phyloP scores from a whole-genome alignment of 2,329 filamentous ascomycete species.

The Clonostachys chloroleuca region DNA sequence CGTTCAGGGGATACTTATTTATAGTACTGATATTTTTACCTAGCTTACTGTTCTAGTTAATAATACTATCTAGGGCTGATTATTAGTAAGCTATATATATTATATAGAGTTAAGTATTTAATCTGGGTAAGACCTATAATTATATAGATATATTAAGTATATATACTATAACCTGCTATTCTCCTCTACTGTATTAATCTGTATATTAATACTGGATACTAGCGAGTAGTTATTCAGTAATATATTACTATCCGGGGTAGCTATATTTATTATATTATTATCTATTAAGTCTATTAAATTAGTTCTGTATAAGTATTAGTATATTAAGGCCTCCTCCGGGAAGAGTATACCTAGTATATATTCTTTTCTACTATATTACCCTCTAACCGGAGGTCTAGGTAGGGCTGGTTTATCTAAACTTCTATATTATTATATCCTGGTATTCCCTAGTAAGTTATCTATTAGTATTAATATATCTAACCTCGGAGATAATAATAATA shows the following conservation, averaged over 20 bases:
- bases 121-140: neutral
- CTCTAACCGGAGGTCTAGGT: neutral
- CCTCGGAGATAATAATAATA: neutral
- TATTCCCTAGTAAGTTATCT: neutral
- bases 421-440: neutral
- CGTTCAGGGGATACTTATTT: too few relatives aligned
- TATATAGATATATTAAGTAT: neutral
- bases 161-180: neutral
- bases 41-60: too few relatives aligned
- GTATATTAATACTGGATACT: neutral
- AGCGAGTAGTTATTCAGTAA: neutral
- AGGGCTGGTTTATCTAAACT: too few relatives aligned
- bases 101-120: too few relatives aligned
- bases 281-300: neutral
- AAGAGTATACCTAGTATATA: neutral
- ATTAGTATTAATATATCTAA: neutral
- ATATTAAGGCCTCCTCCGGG: neutral
- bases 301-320: neutral
- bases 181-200: neutral
- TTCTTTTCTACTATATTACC: neutral
- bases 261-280: neutral
- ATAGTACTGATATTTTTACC: too few relatives aligned
- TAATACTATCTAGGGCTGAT: neutral
- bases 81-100: neutral
- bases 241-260: slow-evolving; percentile 1